These are phyloP conservation scores for Podaxis carcinomalis DNA, from an alignment of 768 basidiomycete genomes.

Conservation along the genomic window DNA sequence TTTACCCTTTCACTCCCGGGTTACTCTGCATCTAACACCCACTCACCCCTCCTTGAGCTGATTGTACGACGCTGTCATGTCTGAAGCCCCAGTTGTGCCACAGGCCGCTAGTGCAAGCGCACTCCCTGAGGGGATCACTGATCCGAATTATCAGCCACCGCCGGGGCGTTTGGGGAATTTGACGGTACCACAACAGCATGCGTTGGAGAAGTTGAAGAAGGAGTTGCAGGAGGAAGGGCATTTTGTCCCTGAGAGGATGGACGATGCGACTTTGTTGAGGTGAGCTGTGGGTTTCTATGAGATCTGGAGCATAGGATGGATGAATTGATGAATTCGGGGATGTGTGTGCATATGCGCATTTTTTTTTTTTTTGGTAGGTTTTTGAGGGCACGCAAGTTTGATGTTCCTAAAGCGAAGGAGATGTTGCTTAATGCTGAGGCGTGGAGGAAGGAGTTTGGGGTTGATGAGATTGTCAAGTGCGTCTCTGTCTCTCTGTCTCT, in stretches of 20 bases:
- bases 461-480: conserved; percentile 69
- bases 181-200: conserved; percentile 54
- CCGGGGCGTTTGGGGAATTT: conserved; percentile 83
- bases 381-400: conserved; percentile 90
- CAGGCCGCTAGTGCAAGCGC: conserved; percentile 48
- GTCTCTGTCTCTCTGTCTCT: conserved; percentile 18
- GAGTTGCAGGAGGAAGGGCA: conserved; percentile 58
- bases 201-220: conserved; percentile 65
- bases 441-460: conserved; percentile 85
- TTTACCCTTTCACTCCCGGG: not conserved
- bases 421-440: conserved; percentile 83
- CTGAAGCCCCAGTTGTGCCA: conserved; percentile 1
- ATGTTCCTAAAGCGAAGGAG: conserved; percentile 71
- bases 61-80: not conserved
- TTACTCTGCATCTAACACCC: not conserved
- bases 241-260: conserved; percentile 64
- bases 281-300: conserved; percentile 21
- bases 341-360: not conserved
- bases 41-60: not conserved
- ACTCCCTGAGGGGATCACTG: conserved; percentile 55
- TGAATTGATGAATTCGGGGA: not conserved
- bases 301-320: not conserved
- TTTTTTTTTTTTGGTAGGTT: conserved; percentile 54
- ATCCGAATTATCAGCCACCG: conserved; percentile 60
- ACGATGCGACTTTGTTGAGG: conserved; percentile 68